Evolutionary conservation across 2,329 filamentous ascomycete genomes (phyloP).

Genomic region (Fusarium sp.): DNA sequence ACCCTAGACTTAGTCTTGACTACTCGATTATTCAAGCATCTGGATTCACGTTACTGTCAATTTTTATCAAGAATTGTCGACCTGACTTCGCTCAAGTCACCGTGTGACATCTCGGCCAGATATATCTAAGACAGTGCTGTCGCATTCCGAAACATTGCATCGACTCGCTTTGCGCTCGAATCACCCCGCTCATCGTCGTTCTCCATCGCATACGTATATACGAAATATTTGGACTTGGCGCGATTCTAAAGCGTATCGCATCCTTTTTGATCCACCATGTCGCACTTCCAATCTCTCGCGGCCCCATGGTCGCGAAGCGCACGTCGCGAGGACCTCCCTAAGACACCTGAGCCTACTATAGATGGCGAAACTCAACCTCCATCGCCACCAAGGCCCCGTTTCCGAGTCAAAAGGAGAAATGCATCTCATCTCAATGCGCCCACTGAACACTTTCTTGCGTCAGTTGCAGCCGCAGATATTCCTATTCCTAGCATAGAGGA

Average conservation of each 20-base stretch:
- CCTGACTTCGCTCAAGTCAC: constrained; percentile 13
- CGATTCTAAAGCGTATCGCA: constrained; percentile 37
- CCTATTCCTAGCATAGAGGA: constrained; percentile 75
- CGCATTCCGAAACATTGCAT: constrained; percentile 43
- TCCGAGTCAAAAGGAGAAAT: constrained; percentile 69
- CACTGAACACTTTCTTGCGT: constrained; percentile 76
- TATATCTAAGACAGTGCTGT: constrained; percentile 45
- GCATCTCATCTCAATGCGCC: constrained; percentile 67
- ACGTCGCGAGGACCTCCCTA: constrained; percentile 58
- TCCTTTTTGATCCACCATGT: constrained; percentile 56
- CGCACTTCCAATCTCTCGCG: constrained; percentile 61
- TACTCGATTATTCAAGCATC: constrained; percentile 1
- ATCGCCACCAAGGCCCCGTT: constrained; percentile 65
- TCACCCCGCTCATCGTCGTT: constrained; percentile 14
- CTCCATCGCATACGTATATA: constrained; percentile 32
- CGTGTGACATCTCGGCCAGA: constrained; percentile 32
- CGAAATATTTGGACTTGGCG: constrained; percentile 17
- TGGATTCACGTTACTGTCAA: constrained; percentile 21
- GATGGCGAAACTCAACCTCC: constrained; percentile 57
- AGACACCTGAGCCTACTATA: constrained; percentile 66
- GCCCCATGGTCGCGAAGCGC: constrained; percentile 61
- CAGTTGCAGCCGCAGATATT: constrained; percentile 74
- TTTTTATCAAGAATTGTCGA: constrained; percentile 13
- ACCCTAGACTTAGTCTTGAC: background rate
- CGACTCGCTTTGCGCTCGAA: constrained; percentile 34